Evolutionary conservation across 164 flowering plant genomes (phyloP), one percentile per base, ranked within the genome.

Genomic region (Litsea cubeba): DNA sequence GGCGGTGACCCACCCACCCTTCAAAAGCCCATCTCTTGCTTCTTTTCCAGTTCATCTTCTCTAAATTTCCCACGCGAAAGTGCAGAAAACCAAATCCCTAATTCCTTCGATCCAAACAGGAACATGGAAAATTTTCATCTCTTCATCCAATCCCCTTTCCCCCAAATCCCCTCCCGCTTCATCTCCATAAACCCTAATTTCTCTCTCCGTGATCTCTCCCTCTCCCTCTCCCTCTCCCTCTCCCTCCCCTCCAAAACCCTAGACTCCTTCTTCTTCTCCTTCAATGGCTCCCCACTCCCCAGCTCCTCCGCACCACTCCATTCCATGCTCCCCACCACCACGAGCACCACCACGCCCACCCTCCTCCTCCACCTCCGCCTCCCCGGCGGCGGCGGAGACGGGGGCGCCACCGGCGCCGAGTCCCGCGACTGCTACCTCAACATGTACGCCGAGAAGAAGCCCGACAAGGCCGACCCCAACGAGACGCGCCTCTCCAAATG

Each of bases 391-490:
- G 98, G 97, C 3, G 98, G 99, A 5, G 98, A 95, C 81, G 98
- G 98, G 40, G 98, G 97, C 18, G 87, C 98, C 46, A 95, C 99
- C 0, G 88, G 99, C 8, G 99, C 99, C 0, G 99, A 93, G 79
- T 95, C 99, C 1, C 87, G 99, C 14, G 99, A 95, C 74, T 95
- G 98, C 69, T 93, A 92, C 69, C 93, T 95, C 77, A 93, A 95
- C 67, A 95, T 95, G 99, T 95, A 93, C 73, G 96, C 98, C 0
- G 82, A 71, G 67, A 91, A 87, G 78, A 92, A 93, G 80, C 99
- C 98, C 49, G 99, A 95, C 68, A 93, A 91, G 77, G 93, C 89
- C 3, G 99, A 95, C 71, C 99, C 99, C 0, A 87, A 95, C 32
- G 99, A 95, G 83, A 77, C 87, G 72, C 76, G 96, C 75, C 80